Conservation (phyloP, 305 asterid genomes). For the Caryopteris hybrid region DNA sequence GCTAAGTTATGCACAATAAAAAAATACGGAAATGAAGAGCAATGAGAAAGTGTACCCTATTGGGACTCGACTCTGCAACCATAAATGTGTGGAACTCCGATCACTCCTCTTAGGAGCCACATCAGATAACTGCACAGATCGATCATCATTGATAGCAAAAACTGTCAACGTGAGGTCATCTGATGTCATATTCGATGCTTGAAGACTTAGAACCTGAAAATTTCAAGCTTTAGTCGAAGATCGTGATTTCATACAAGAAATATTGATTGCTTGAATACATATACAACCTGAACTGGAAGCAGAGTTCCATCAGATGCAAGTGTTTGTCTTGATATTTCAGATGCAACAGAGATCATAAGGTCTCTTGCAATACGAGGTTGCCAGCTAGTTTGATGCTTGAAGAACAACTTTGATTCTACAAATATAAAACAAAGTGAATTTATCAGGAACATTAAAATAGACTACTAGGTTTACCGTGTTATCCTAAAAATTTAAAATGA, state of each 20-base stretch:
- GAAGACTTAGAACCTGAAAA: conserved; percentile 83
- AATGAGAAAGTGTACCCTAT: conserved; percentile 52
- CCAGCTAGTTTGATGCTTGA: conserved; percentile 89
- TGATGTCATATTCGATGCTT: conserved; percentile 84
- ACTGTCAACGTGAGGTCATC: conserved; percentile 87
- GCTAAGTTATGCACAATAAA: neutral
- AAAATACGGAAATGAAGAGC: neutral
- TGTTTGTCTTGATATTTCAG: conserved; percentile 69
- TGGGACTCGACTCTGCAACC: conserved; percentile 95
- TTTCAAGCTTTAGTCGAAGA: conserved; percentile 21
- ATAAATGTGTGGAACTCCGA: conserved; percentile 77
- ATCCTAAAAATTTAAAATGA: neutral
- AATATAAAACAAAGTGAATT: conserved; percentile 10
- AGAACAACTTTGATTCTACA: conserved; percentile 89
- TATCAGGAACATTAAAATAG: conserved; percentile 7
- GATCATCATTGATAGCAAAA: conserved; percentile 47
- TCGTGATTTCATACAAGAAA: neutral
- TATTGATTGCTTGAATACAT: conserved; percentile 17
- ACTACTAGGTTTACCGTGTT: conserved; percentile 1
- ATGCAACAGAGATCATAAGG: conserved; percentile 84
- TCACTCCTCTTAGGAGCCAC: conserved; percentile 60
- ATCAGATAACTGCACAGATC: conserved; percentile 35
- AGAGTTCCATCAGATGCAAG: conserved; percentile 58
- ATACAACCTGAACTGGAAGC: conserved; percentile 83
- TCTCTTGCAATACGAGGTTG: conserved; percentile 75